These are phyloP conservation scores for Streptanthus diversifolius DNA, from an alignment of 345 rosid species.

Conservation along the genomic window DNA sequence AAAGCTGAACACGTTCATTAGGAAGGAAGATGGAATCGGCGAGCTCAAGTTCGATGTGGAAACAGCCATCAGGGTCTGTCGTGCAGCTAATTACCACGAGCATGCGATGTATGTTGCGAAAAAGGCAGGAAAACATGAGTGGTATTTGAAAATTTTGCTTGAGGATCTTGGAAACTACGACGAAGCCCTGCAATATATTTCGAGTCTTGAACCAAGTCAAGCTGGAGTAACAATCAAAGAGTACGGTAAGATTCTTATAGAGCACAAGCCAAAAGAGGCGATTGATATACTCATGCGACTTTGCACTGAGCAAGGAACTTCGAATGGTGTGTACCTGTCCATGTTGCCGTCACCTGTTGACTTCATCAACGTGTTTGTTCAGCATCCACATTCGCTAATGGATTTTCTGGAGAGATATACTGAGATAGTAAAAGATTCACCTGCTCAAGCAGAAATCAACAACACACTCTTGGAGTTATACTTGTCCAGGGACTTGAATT, in stretches of 20 bases:
- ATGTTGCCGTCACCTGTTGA: slow-evolving; percentile 98
- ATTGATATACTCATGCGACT: slow-evolving; percentile 86
- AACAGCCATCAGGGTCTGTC: slow-evolving; percentile 97
- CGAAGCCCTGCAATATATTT: slow-evolving; percentile 86
- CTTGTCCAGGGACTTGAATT: slow-evolving; percentile 85
- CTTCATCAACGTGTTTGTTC: slow-evolving; percentile 87
- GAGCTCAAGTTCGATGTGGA: slow-evolving; percentile 96
- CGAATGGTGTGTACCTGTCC: slow-evolving; percentile 62
- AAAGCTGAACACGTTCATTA: slow-evolving; percentile 83
- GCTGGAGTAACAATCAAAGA: slow-evolving; percentile 94
- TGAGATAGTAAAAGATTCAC: slow-evolving; percentile 86
- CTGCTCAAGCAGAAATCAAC: slow-evolving; percentile 94
- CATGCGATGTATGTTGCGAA: slow-evolving; percentile 99
- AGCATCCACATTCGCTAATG: slow-evolving; percentile 81
- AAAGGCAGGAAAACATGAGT: slow-evolving; percentile 96
- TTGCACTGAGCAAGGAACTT: slow-evolving; percentile 73
- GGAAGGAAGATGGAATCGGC: slow-evolving; percentile 83
- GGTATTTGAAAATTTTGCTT: slow-evolving; percentile 86
- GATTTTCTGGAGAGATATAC: slow-evolving; percentile 81
- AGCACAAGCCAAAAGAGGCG: slow-evolving; percentile 85
- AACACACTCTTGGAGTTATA: slow-evolving; percentile 89
- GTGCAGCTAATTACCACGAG: slow-evolving; percentile 95
- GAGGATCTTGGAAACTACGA: slow-evolving; percentile 94
- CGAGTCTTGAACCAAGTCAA: slow-evolving; percentile 95
- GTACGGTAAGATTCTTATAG: slow-evolving; percentile 91